Evolutionary conservation across 2,329 filamentous ascomycete genomes (phyloP), one percentile per base, ranked within the genome.

Genomic region (Myriosclerotinia duriaeana): DNA sequence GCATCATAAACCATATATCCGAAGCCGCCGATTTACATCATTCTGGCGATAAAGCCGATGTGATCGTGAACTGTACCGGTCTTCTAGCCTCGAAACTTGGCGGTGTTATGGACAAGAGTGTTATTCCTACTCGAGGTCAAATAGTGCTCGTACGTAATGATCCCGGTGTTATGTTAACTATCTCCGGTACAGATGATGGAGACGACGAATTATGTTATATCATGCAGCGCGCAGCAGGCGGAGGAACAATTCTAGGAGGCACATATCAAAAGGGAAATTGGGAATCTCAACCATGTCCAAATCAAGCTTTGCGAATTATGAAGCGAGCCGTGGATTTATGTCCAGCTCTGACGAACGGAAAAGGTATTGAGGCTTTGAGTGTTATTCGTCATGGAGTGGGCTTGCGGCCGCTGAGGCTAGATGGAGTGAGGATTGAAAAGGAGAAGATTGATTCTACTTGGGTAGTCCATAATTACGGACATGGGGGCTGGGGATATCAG

Each of bases 31-130:
- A 74, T 0, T 77, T 87, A 48, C 87, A 90, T 74, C 82, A 87
- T 72, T 80, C 82, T 1, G 84, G 85, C 1, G 77, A 80, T 14
- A 77, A 79, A 56, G 88, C 88, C 3, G 86, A 90, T 72, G 77
- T 96, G 2, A 80, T 97, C 1, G 80, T 98, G 72, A 98, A 98
- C 76, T 91, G 92, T 72, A 94, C 93, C 0, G 94, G 93, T 0
- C 81, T 98, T 9, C 84, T 89, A 9, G 88, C 93, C 0, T 84
- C 84, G 53, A 88, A 84, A 66, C 85, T 98, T 1, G 92, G 92
- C 11, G 94, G 94, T 48, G 93, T 98, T 0, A 82, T 85, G 78
- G 94, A 98, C 75, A 77, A 80, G 67, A 85, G 83, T 5, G 84
- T 98, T 70, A 83, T 87, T 64, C 93, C 94, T 0, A 88, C 86